Percentiles rank a stretch among this genome's conserved stretches.
Conservation (phyloP, 2,329 filamentous ascomycete genomes). For the Colletotrichum sublineola region DNA sequence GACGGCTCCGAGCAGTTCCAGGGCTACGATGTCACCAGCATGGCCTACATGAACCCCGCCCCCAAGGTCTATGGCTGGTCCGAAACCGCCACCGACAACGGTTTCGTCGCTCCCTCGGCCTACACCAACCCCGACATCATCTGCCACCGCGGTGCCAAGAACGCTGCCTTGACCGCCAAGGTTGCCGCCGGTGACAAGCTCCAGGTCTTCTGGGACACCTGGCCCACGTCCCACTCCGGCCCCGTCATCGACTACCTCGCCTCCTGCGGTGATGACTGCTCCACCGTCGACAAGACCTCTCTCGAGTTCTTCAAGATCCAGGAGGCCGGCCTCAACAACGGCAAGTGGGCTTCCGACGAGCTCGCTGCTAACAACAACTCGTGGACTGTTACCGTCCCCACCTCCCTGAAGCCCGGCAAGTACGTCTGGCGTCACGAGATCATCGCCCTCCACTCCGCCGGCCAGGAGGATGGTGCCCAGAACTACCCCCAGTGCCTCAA, state of each 20-base stretch:
- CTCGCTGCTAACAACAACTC: constrained; percentile 61
- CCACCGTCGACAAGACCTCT: constrained; percentile 61
- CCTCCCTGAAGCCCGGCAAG: constrained; percentile 61
- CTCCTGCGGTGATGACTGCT: constrained; percentile 67
- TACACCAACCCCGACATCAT: constrained; percentile 59
- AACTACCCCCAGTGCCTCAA: constrained; percentile 68
- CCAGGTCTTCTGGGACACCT: constrained; percentile 72
- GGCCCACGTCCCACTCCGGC: constrained; percentile 75
- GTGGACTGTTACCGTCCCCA: constrained; percentile 63
- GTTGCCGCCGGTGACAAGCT: constrained; percentile 72
- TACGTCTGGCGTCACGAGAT: constrained; percentile 70
- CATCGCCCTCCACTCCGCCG: constrained; percentile 66
- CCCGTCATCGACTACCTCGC: constrained; percentile 73
- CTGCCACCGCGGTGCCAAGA: constrained; percentile 60
- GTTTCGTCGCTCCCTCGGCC: constrained; percentile 60
- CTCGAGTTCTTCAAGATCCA: constrained; percentile 73
- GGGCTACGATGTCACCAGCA: constrained; percentile 46
- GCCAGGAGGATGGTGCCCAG: constrained; percentile 57
- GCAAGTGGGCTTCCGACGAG: constrained; percentile 68
- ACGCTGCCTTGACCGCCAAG: constrained; percentile 54
- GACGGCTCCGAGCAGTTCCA: constrained; percentile 50
- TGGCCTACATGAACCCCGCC: constrained; percentile 43
- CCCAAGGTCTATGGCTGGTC: constrained; percentile 53
- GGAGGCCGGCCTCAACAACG: constrained; percentile 62
- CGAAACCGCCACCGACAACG: constrained; percentile 54